Conservation (phyloP, 768 basidiomycete genomes). For the Pulveroboletus sp. region DNA sequence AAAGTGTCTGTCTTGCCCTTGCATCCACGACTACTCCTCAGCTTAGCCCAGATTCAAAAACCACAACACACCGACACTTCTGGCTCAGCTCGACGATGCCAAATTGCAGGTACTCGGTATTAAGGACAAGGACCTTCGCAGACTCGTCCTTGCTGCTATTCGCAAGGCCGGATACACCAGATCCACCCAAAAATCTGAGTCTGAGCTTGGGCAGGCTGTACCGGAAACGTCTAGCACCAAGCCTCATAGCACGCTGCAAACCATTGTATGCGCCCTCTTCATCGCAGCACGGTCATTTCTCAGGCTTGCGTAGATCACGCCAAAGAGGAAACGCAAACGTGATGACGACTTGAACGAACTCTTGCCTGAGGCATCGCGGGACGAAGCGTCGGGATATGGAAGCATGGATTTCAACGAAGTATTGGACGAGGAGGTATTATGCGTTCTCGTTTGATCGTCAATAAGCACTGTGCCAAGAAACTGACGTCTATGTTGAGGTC, state of each 20-base stretch:
- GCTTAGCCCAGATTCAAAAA: slow-evolving; percentile 60
- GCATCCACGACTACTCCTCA: slow-evolving; percentile 4
- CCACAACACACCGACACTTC: slow-evolving; percentile 55
- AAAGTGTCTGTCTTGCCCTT: slow-evolving; percentile 51
- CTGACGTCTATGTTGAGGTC: slow-evolving; percentile 37
- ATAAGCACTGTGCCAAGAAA: background rate
- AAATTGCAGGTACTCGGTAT: slow-evolving; percentile 59
- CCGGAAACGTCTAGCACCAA: slow-evolving; percentile 11
- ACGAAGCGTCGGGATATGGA: slow-evolving; percentile 48
- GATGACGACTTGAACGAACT: slow-evolving; percentile 51
- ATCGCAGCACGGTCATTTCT: background rate
- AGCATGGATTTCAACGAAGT: slow-evolving; percentile 71
- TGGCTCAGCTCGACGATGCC: slow-evolving; percentile 54
- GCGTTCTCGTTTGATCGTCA: slow-evolving; percentile 9
- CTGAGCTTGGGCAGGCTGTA: slow-evolving; percentile 1
- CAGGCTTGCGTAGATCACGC: slow-evolving; percentile 35
- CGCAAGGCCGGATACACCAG: slow-evolving; percentile 58
- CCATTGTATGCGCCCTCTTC: slow-evolving; percentile 25
- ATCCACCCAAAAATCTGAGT: slow-evolving; percentile 16
- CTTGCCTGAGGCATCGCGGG: slow-evolving; percentile 47
- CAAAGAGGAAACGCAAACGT: slow-evolving; percentile 49
- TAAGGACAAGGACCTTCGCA: slow-evolving; percentile 61
- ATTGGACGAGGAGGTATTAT: slow-evolving; percentile 66
- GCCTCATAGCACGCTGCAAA: slow-evolving; percentile 23
- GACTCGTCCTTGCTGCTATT: slow-evolving; percentile 53